Evolutionary conservation across 345 rosid species (phyloP), one percentile per base, ranked within the genome.

Genomic region (Lumnitzera littorea): DNA sequence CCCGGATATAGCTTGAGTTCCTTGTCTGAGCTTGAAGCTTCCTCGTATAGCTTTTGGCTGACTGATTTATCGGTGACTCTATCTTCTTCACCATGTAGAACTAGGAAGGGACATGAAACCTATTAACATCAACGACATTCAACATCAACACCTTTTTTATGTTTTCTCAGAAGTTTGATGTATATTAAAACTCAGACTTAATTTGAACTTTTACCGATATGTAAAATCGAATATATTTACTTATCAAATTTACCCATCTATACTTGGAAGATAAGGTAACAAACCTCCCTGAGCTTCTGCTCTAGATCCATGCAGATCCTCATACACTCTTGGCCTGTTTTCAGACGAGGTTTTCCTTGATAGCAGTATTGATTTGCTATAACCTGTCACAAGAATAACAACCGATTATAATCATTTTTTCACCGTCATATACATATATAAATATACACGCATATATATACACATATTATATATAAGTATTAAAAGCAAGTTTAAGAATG

Each of bases 1-100:
- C 66, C 80, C 0, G 83, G 78, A 36, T 91, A 89, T 62, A 87
- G 17, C 74, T 85, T 89, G 23, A 89, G 51, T 15, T 84, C 77
- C 80, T 89, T 92, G 85, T 89, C 96, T 8, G 58, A 56, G 76
- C 87, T 87, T 60, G 80, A 70, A 20, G 98, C 95, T 13, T 66
- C 63, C 4, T 63, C 67, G 43, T 61, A 67, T 5, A 89, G 72
- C 63, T 74, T 61, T 61, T 74, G 63, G 83, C 97, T 90, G 0
- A 70, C 76, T 3, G 74, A 24, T 72, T 64, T 72, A 36, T 84
- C 89, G 0, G 89, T 82, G 71, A 92, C 96, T 69, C 56, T 82
- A 56, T 92, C 98, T 3, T 74, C 94, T 67, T 77, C 78, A 0
- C 98, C 96, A 2, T 89, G 98, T 51, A 91, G 89, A 55, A 87